These are phyloP conservation scores for Claviceps humidiphila DNA, from an alignment of 2,329 filamentous ascomycete genomes.

Conservation along the genomic window DNA sequence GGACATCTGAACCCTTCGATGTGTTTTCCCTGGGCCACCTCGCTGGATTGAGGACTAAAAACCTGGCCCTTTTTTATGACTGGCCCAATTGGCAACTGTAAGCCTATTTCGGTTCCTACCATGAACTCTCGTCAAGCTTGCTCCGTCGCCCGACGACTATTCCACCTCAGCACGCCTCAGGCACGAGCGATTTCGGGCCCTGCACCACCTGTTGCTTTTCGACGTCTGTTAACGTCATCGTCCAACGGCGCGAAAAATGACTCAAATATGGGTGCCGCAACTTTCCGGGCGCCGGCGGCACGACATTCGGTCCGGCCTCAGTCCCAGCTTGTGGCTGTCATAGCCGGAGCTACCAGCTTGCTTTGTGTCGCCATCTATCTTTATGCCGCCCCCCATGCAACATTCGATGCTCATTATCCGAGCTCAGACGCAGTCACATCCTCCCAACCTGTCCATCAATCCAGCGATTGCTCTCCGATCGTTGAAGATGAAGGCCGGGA, in stretches of 20 bases:
- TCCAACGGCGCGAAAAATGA: not conserved
- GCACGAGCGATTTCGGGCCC: not conserved
- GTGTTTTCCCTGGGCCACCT: not conserved
- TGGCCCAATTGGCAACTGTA: not conserved
- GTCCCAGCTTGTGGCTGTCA: conserved; percentile 5
- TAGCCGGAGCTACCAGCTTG: conserved; percentile 5
- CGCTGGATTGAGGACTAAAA: not conserved
- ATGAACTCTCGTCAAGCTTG: conserved; percentile 8
- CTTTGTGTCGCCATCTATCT: conserved; percentile 3
- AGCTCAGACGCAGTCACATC: not conserved
- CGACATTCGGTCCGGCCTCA: conserved; percentile 5
- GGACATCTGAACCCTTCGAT: not conserved
- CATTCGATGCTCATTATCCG: conserved; percentile 6
- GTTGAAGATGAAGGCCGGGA: conserved; percentile 18
- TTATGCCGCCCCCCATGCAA: not conserved
- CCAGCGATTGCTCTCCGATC: not conserved
- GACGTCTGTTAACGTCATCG: conserved; percentile 1
- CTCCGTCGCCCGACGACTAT: conserved; percentile 7
- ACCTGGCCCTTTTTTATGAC: not conserved
- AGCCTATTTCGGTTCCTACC: not conserved
- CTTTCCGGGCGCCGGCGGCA: conserved; percentile 1
- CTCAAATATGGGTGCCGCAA: not conserved
- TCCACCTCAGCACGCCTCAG: not conserved
- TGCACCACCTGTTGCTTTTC: not conserved
- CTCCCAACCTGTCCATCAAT: not conserved